phyloP scores from a whole-genome alignment of 1,284 basidiomycete species.

The Meira miltonrushii region DNA sequence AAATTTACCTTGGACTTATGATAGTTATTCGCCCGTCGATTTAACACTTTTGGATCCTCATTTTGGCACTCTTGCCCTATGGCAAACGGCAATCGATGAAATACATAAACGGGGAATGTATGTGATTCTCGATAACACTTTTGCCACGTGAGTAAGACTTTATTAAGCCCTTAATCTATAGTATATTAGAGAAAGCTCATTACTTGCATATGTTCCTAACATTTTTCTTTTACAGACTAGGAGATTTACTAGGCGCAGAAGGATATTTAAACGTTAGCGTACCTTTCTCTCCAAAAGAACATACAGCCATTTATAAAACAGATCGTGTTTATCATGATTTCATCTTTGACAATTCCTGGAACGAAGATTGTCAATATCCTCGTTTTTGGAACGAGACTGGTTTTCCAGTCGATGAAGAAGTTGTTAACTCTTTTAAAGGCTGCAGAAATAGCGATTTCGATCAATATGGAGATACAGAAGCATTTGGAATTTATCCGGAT shows the following conservation, averaged over 20 bases:
- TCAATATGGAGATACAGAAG: constrained; percentile 8
- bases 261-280: neutral
- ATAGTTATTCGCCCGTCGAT: constrained; percentile 2
- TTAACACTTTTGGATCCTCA: neutral
- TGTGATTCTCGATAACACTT: constrained; percentile 2
- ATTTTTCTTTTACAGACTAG: neutral
- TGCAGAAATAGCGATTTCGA: constrained; percentile 4
- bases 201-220: too few relatives aligned
- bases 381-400: constrained; percentile 3
- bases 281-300: constrained; percentile 1
- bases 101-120: constrained; percentile 4
- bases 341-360: neutral
- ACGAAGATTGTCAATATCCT: constrained; percentile 2
- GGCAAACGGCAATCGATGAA: neutral
- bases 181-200: too few relatives aligned
- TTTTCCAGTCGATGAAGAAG: constrained; percentile 3
- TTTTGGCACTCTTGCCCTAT: neutral
- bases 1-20: constrained; percentile 1
- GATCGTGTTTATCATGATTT: neutral
- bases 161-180: too few relatives aligned
- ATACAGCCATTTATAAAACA: neutral
- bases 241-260: neutral
- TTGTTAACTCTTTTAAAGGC: neutral
- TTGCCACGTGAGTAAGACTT: constrained; percentile 1
- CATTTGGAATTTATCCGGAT: constrained; percentile 6